Evolutionary conservation across 2,329 filamentous ascomycete genomes (phyloP).

Genomic region (Calonectria pteridis): DNA sequence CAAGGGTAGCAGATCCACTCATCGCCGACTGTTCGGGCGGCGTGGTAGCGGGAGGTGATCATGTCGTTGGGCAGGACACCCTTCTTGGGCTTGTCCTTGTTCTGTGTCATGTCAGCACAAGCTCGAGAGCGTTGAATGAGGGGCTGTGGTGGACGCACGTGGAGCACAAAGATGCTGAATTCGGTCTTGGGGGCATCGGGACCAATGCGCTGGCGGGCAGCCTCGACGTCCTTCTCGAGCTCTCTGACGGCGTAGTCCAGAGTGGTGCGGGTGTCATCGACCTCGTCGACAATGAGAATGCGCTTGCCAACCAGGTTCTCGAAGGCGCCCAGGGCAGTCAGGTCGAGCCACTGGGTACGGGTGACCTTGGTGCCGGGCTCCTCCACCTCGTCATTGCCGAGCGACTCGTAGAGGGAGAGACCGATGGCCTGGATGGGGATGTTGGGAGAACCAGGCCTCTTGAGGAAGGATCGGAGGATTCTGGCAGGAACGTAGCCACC

Average conservation of each 20-base stretch:
- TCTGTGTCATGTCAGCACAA: slow-evolving; percentile 62
- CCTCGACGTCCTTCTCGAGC: slow-evolving; percentile 93
- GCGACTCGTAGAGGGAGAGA: slow-evolving; percentile 93
- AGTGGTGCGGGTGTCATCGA: slow-evolving; percentile 94
- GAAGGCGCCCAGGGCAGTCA: slow-evolving; percentile 83
- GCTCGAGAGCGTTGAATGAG: not conserved
- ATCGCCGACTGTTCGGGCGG: slow-evolving; percentile 89
- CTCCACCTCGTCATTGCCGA: slow-evolving; percentile 74
- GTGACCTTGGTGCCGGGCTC: slow-evolving; percentile 90
- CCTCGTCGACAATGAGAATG: slow-evolving; percentile 64
- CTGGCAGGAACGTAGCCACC: slow-evolving; percentile 97
- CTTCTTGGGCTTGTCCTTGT: slow-evolving; percentile 98
- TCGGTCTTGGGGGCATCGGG: slow-evolving; percentile 76
- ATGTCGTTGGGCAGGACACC: slow-evolving; percentile 84
- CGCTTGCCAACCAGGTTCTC: slow-evolving; percentile 55
- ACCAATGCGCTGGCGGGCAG: slow-evolving; percentile 80
- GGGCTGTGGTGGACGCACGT: slow-evolving; percentile 68
- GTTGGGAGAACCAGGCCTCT: slow-evolving; percentile 86
- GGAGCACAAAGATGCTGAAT: slow-evolving; percentile 95
- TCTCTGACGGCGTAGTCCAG: slow-evolving; percentile 94
- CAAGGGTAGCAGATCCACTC: slow-evolving; percentile 99
- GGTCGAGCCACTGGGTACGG: slow-evolving; percentile 97
- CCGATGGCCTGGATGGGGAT: slow-evolving; percentile 99
- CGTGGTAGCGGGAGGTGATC: slow-evolving; percentile 82
- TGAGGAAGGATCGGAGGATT: slow-evolving; percentile 97